Evolutionary conservation across 306 rosid species (phyloP).

Genomic region (Rosa multiflora): DNA sequence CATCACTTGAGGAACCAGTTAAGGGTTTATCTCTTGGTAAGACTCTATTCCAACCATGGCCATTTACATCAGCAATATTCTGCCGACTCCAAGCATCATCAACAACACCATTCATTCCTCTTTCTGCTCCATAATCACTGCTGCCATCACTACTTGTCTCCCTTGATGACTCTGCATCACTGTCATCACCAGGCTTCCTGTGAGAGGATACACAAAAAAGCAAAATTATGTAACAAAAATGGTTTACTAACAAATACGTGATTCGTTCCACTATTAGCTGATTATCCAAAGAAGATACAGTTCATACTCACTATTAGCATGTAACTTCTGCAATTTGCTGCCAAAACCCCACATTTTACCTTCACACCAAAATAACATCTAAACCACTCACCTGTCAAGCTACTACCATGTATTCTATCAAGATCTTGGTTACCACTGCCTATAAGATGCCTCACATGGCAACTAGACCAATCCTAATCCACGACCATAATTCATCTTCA

Average conservation of each 20-base stretch:
- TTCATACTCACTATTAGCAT: background rate
- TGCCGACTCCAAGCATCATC: slow-evolving; percentile 41
- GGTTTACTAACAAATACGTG: background rate
- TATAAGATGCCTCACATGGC: background rate
- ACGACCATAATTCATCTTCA: background rate
- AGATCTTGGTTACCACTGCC: background rate
- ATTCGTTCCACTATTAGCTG: background rate
- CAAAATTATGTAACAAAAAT: background rate
- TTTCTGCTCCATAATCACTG: slow-evolving; percentile 60
- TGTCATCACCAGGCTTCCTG: slow-evolving; percentile 69
- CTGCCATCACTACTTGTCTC: slow-evolving; percentile 83
- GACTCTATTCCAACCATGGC: slow-evolving; percentile 45
- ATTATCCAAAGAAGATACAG: background rate
- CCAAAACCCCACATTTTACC: background rate
- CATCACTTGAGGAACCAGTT: slow-evolving; percentile 68
- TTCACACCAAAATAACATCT: background rate
- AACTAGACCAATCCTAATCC: background rate
- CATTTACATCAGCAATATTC: slow-evolving; percentile 39
- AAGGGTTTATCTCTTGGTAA: slow-evolving; percentile 44
- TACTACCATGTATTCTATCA: background rate
- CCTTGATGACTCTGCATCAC: slow-evolving; percentile 81
- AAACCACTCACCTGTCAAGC: background rate
- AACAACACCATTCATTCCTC: slow-evolving; percentile 38
- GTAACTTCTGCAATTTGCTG: background rate
- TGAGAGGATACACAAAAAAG: slow-evolving; percentile 26